Base-by-base conservation (phyloP, 345 rosid genomes). In the Hibiscus syriacus region DNA sequence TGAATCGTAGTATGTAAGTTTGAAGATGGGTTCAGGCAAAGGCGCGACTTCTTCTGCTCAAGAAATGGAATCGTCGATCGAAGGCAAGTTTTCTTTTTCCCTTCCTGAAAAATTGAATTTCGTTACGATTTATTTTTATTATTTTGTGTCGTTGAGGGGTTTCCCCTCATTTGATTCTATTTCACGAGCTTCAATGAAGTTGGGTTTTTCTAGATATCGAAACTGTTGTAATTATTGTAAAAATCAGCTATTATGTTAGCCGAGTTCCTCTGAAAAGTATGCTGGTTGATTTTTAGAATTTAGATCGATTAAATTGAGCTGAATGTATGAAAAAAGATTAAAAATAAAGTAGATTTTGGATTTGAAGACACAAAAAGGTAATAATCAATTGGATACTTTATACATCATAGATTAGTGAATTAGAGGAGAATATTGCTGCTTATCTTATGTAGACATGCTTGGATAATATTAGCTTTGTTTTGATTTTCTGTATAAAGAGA, bases 21-120 rank as follows among this genome's bases (percentile, higher is more conserved):
- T 1, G 53, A 46, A 49, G 68, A 78, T 74, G 81, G 76, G 81
- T 39, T 74, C 74, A 22, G 74, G 72, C 17, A 66, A 72, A 43
- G 70, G 76, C 46, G 77, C 74, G 68, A 68, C 69, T 52, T 72
- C 81, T 46, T 74, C 81, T 52, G 48, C 76, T 3, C 74, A 55
- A 13, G 66, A 69, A 5, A 75, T 58, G 66, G 79, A 66, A 48
- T 60, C 45, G 36, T 49, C 76, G 27, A 75, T 75, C 57, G 29
- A 64, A 69, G 82, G 82, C 68, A 66, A 72, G 71, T 55, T n/a
- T 3, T 26, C n/a, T n/a, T 27, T 61, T 52, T 23, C 2, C 10
- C 2, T 20, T 58, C 5, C 11, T 49, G 22, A 43, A 56, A 27
- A 36, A 34, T 41, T 22, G 23, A 17, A 7, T 52, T 61, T 27